These are phyloP conservation scores for Cadophora malorum DNA, from an alignment of 2,329 filamentous ascomycete species.

Conservation along the genomic window DNA sequence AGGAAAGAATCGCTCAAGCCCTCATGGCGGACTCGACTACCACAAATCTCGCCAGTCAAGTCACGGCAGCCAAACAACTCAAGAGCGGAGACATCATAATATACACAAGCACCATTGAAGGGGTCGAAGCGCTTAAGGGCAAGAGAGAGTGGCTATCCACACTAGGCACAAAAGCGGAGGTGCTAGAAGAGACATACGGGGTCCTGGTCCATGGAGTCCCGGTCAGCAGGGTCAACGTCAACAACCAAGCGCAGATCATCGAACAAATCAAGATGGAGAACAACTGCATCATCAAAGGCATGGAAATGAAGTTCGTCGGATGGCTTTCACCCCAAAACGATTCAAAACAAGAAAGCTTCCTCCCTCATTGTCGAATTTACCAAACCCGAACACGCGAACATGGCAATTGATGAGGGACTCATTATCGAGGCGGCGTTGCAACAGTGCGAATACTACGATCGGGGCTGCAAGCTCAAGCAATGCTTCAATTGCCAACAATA, in stretches of 20 bases:
- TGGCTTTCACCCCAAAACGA: background rate
- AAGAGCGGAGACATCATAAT: background rate
- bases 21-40: background rate
- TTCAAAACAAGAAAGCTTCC: background rate
- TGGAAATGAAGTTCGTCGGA: background rate
- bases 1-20: background rate
- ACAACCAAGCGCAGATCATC: background rate
- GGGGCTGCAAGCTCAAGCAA: background rate
- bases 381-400: background rate
- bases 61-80: background rate
- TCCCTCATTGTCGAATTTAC: background rate
- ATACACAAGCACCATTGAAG: background rate
- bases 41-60: background rate
- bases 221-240: background rate
- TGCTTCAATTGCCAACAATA: background rate
- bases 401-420: background rate
- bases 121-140: background rate
- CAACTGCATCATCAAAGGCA: background rate
- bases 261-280: background rate
- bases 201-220: background rate
- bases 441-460: background rate
- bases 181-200: background rate
- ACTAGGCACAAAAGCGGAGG: background rate
- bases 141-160: background rate
- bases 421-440: background rate